Evolutionary conservation across 345 rosid genomes (phyloP).

Genomic region (Kandelia obovata): DNA sequence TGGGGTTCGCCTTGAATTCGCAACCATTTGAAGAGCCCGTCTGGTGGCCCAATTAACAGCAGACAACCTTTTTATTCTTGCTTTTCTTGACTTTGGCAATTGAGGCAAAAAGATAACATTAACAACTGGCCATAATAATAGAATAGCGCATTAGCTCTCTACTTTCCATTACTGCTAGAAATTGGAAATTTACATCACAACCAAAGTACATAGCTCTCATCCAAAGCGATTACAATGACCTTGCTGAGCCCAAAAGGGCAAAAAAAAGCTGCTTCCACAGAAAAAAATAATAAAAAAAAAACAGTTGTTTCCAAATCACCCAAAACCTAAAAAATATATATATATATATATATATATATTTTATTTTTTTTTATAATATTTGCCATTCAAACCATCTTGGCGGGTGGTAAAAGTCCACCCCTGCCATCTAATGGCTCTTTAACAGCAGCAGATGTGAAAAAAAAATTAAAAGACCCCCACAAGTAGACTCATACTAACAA

Average conservation of each 20-base stretch:
- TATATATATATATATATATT: no score
- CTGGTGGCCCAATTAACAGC: no score
- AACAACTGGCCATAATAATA: no score
- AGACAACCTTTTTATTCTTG: no score
- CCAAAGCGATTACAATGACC: slow-evolving; percentile 18
- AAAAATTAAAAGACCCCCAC: slow-evolving; percentile 10
- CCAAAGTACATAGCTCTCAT: slow-evolving; percentile 7
- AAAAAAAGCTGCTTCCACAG: neutral
- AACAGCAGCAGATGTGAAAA: neutral
- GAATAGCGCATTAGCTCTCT: no score
- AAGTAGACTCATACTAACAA: neutral
- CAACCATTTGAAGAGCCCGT: no score
- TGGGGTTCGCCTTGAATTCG: no score
- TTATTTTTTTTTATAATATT: no score
- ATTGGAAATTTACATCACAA: slow-evolving; percentile 18
- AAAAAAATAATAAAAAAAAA: neutral
- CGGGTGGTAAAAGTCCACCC: slow-evolving; percentile 55
- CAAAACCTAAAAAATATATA: neutral
- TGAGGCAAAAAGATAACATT: no score
- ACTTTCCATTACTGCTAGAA: slow-evolving; percentile 5
- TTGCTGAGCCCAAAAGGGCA: neutral
- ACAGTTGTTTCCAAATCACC: slow-evolving; percentile 1
- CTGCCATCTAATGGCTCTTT: slow-evolving; percentile 28
- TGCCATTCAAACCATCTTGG: slow-evolving; percentile 14
- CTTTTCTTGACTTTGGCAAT: no score